phyloP scores from a whole-genome alignment of 2,329 filamentous ascomycete species.

The Pseudopithomyces chartarum region DNA sequence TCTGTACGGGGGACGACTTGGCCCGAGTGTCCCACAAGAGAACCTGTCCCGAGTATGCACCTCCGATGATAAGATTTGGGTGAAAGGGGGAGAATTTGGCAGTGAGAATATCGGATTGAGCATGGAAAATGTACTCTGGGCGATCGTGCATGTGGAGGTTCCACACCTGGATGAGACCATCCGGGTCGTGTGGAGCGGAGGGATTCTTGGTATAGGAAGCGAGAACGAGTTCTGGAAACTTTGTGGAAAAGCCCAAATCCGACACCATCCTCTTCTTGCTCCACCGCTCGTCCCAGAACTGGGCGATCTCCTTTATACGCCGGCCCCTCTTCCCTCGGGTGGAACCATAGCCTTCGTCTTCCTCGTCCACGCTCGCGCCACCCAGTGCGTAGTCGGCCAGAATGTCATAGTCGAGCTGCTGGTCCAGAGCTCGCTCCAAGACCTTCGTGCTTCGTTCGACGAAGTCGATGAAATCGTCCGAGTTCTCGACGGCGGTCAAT shows the following conservation, averaged over 20 bases:
- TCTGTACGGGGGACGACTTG: constrained; percentile 82
- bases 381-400: constrained; percentile 91
- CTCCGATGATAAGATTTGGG: constrained; percentile 92
- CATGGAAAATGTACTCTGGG: constrained; percentile 95
- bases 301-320: constrained; percentile 82
- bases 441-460: constrained; percentile 96
- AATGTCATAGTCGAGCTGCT: constrained; percentile 95
- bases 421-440: constrained; percentile 90
- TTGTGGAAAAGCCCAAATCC: constrained; percentile 91
- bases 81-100: constrained; percentile 99
- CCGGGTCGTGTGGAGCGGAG: constrained; percentile 88
- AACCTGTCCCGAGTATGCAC: constrained; percentile 95
- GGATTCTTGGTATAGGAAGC: constrained; percentile 98
- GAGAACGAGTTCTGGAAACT: constrained; percentile 90
- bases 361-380: constrained; percentile 77
- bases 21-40: constrained; percentile 96
- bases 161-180: constrained; percentile 95
- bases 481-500: constrained; percentile 85
- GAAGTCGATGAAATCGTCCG: constrained; percentile 92
- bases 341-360: constrained; percentile 74
- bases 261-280: constrained; percentile 98
- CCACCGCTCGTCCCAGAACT: constrained; percentile 95
- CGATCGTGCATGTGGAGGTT: constrained; percentile 93
- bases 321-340: constrained; percentile 72
- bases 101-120: constrained; percentile 91